Base-by-base conservation (phyloP, 2,329 filamentous ascomycete species). In the Fusarium subglutinans region DNA sequence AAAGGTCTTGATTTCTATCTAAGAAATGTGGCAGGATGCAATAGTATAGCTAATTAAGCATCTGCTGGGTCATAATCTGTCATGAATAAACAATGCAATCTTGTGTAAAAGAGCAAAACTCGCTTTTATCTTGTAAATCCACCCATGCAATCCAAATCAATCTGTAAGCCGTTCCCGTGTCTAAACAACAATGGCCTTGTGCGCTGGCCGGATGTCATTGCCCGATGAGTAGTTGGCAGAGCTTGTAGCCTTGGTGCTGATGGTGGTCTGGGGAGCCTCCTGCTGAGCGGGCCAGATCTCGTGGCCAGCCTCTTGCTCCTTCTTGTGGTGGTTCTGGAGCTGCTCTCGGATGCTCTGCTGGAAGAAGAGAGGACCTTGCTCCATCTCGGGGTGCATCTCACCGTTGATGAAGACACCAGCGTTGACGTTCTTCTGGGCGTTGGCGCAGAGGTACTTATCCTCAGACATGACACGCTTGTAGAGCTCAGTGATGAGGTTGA, bases 391-490 rank as follows among this genome's bases (percentile, higher is more conserved):
- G 78, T 92, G 90, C 80, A 92, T 82, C 78, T 91, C 87, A 59
- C 90, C 90, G 76, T 89, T 91, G 78, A 90, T 82, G 67, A 91
- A 92, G 58, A 91, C 85, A 13, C 89, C 89, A 0, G 87, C 84
- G 78, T 90, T 88, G 74, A 92, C 84, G 79, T 92, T 92, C 79
- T 84, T 85, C 77, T 92, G 90, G 4, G 88, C 86, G 18, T 85
- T 85, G 73, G 86, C 83, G 82, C 90, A 92, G 33, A 92, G 86
- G 14, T 87, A 84, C 77, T 91, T 91, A 82, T 92, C 90, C 80
- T 92, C 90, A 3, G 85, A 84, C 87, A 91, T 89, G 80, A 92
- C 86, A 44, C 88, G 87, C 80, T 89, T 89, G 83, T 91, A 92
- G 75, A 91, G 88, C 51, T 87, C 81, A 79, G 85, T 86, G 80